Conservation (phyloP, 768 basidiomycete species). For the Phanerochaete carnosa region DNA sequence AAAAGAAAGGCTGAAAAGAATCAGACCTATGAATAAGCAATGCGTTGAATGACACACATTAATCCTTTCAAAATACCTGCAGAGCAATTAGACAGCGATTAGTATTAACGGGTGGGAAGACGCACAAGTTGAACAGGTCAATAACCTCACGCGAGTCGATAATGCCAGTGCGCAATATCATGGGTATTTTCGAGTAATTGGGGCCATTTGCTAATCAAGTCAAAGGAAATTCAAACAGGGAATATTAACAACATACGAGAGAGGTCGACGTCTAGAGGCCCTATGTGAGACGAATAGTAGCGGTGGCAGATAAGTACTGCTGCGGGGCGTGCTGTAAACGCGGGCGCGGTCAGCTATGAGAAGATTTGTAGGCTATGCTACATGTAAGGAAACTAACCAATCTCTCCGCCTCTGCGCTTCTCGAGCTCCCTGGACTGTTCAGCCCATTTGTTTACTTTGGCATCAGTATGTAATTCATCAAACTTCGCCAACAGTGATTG, state of each 20-base stretch:
- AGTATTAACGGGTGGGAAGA: constrained; percentile 2
- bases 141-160: constrained; percentile 20
- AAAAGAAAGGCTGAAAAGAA: constrained; percentile 44
- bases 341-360: constrained; percentile 29
- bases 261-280: constrained; percentile 7
- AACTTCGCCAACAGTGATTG: constrained; percentile 8
- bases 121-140: constrained; percentile 53
- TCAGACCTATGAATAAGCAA: constrained; percentile 20
- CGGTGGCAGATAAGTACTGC: not conserved
- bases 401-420: not conserved
- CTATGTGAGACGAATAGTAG: constrained; percentile 7
- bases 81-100: not conserved
- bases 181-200: constrained; percentile 1
- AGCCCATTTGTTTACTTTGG: constrained; percentile 19
- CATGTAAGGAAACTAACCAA: not conserved
- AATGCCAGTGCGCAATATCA: constrained; percentile 4
- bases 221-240: not conserved
- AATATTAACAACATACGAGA: constrained; percentile 1
- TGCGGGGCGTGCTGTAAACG: constrained; percentile 1
- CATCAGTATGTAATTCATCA: constrained; percentile 2
- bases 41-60: constrained; percentile 32
- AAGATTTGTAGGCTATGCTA: constrained; percentile 39
- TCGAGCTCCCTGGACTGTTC: constrained; percentile 11
- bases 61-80: constrained; percentile 47
- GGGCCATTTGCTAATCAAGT: not conserved